A percentile compares a stretch with the other conserved stretches of the same genome.
These are phyloP conservation scores for Diatrype stigma DNA, from an alignment of 2,329 filamentous ascomycete genomes.

Conservation along the genomic window DNA sequence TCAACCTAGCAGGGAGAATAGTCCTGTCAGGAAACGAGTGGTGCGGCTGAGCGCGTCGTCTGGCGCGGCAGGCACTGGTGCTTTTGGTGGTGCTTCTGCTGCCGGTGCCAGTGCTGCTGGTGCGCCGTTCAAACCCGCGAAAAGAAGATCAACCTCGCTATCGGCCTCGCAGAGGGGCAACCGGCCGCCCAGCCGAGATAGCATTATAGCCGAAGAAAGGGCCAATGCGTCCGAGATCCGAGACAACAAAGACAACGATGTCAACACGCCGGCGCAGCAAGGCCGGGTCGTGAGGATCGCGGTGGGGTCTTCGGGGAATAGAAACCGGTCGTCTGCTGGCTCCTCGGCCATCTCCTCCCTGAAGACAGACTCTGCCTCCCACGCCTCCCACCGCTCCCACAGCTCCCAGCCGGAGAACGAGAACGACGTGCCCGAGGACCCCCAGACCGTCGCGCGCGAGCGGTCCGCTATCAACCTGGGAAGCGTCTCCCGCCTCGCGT, in stretches of 20 bases:
- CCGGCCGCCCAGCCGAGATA: conserved; percentile 38
- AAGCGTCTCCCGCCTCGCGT: conserved; percentile 49
- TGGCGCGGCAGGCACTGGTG: conserved; percentile 15
- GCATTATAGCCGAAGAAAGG: conserved; percentile 34
- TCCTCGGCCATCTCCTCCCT: conserved; percentile 34
- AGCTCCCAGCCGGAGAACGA: conserved; percentile 29
- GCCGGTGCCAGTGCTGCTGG: conserved; percentile 9
- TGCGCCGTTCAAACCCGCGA: conserved; percentile 29
- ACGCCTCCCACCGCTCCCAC: conserved; percentile 34
- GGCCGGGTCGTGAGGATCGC: conserved; percentile 53
- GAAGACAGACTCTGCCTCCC: conserved; percentile 28
- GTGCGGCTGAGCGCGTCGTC: conserved; percentile 53
- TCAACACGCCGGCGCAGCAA: conserved; percentile 52
- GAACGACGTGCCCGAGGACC: conserved; percentile 42
- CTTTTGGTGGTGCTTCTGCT: too few relatives aligned
- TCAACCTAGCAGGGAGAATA: conserved; percentile 38
- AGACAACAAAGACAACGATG: conserved; percentile 25
- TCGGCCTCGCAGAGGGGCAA: conserved; percentile 32
- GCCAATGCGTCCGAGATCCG: conserved; percentile 27
- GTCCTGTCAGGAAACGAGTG: conserved; percentile 53
- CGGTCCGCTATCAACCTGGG: conserved; percentile 43
- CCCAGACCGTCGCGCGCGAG: conserved; percentile 46
- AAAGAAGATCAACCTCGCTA: conserved; percentile 48
- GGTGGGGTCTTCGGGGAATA: conserved; percentile 46
- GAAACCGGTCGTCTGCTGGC: conserved; percentile 29